phyloP scores from a whole-genome alignment of 192 early-diverging fungal genomes.

The Podila epicladia region DNA sequence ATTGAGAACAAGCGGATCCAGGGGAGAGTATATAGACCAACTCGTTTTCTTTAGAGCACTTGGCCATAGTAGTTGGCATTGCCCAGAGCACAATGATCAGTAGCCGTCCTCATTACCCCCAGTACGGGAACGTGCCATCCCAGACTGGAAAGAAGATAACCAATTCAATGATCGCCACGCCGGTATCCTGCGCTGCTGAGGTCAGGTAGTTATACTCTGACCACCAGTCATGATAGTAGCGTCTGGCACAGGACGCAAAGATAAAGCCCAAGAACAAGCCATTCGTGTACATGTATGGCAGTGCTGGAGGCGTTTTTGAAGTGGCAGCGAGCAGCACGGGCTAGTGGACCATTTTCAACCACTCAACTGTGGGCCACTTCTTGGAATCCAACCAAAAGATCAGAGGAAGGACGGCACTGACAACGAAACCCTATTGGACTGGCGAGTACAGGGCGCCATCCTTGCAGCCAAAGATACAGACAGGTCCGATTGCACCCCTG shows the following conservation, averaged over 20 bases:
- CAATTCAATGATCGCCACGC: constrained; percentile 55
- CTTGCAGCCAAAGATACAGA: constrained; percentile 58
- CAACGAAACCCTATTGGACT: constrained; percentile 51
- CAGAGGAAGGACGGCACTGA: constrained; percentile 59
- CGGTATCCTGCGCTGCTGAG: constrained; percentile 65
- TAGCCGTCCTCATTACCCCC: constrained; percentile 12
- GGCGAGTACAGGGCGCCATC: constrained; percentile 41
- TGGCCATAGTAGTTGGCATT: constrained; percentile 5
- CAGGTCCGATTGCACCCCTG: constrained; percentile 77
- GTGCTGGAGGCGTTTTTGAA: constrained; percentile 58
- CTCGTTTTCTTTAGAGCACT: not conserved
- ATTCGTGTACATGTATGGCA: constrained; percentile 51
- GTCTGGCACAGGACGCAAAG: constrained; percentile 56
- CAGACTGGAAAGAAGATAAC: constrained; percentile 49
- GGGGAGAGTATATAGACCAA: not conserved
- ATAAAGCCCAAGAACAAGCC: constrained; percentile 57
- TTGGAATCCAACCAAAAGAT: constrained; percentile 60
- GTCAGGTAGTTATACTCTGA: constrained; percentile 72
- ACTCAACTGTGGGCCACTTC: constrained; percentile 50
- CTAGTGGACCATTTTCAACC: constrained; percentile 57
- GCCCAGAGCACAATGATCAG: constrained; percentile 10
- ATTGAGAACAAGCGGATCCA: no score
- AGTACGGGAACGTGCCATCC: constrained; percentile 4
- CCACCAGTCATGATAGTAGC: constrained; percentile 60
- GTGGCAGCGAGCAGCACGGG: constrained; percentile 58